Evolutionary conservation across 2,329 filamentous ascomycete species (phyloP).

Genomic region (Aspergillus brunneoviolaceus): DNA sequence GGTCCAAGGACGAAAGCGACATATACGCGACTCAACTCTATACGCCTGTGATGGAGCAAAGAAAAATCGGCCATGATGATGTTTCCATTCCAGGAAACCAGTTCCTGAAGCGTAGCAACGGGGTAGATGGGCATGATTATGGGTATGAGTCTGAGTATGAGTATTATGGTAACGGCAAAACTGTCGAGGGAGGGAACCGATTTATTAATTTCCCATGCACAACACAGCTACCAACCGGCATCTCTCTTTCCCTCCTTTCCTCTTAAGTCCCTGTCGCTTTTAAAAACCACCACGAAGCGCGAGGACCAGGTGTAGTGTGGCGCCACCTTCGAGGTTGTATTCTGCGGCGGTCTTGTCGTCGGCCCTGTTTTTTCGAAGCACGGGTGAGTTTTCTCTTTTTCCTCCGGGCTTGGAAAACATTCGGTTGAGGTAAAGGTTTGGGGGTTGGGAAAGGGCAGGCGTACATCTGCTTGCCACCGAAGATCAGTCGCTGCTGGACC

Average conservation of each 20-base stretch:
- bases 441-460: too few relatives aligned
- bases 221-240: too few relatives aligned
- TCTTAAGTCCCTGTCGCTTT: background rate
- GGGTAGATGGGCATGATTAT: background rate
- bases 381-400: background rate
- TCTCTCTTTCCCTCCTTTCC: background rate
- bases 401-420: constrained; percentile 22
- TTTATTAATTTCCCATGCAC: background rate
- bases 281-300: constrained; percentile 77
- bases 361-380: constrained; percentile 57
- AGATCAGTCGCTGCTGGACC: constrained; percentile 93
- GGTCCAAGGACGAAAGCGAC: background rate
- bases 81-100: background rate
- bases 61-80: background rate
- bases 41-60: background rate
- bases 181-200: background rate
- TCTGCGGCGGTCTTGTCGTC: constrained; percentile 93
- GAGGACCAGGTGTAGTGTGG: constrained; percentile 91
- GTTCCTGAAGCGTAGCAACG: background rate
- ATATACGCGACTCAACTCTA: background rate
- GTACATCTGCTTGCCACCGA: constrained; percentile 96
- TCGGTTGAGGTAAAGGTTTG: too few relatives aligned
- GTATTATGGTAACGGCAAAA: too few relatives aligned
- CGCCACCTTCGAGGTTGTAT: constrained; percentile 86
- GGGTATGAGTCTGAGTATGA: too few relatives aligned